A percentile compares a stretch with the other conserved stretches of the same genome.
phyloP scores from a whole-genome alignment of 176 grass and related monocot genomes.

The Lolium rigidum region DNA sequence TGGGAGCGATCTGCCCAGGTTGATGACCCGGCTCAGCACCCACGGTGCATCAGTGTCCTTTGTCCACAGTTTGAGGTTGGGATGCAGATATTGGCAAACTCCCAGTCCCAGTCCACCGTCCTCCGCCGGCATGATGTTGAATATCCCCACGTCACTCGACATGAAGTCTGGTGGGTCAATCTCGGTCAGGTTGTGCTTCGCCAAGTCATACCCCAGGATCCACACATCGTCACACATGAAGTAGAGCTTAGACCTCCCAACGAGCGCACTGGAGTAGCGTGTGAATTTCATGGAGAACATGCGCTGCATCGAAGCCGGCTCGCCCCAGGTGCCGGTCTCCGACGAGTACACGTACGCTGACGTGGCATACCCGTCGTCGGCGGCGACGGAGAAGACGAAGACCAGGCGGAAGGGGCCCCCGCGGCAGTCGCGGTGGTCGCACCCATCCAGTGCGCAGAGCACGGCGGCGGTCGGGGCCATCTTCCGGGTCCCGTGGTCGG shows the following conservation, averaged over 20 bases:
- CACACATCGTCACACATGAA: background rate
- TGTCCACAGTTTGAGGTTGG: too few species aligned
- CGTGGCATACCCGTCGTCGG: background rate
- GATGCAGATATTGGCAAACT: too few species aligned
- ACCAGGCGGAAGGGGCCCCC: too few species aligned
- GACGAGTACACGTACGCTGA: background rate
- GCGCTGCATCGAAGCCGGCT: background rate
- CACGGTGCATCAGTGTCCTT: background rate
- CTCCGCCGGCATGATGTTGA: background rate
- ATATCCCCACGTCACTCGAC: background rate
- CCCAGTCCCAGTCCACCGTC: too few species aligned
- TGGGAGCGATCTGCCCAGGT: background rate
- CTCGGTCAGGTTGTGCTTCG: background rate
- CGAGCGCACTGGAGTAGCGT: background rate
- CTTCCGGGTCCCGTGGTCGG: too few species aligned
- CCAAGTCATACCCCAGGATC: background rate
- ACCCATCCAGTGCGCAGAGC: background rate
- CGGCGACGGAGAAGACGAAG: background rate
- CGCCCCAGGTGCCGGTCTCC: background rate
- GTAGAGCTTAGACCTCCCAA: background rate
- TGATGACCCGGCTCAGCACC: background rate
- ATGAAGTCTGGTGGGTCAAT: background rate
- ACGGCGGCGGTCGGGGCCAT: background rate
- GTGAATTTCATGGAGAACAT: background rate
- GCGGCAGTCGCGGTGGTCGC: too few species aligned